Evolutionary conservation across 2,329 filamentous ascomycete genomes (phyloP), one percentile per base, ranked within the genome.

Genomic region (Niveomyces coronatus): DNA sequence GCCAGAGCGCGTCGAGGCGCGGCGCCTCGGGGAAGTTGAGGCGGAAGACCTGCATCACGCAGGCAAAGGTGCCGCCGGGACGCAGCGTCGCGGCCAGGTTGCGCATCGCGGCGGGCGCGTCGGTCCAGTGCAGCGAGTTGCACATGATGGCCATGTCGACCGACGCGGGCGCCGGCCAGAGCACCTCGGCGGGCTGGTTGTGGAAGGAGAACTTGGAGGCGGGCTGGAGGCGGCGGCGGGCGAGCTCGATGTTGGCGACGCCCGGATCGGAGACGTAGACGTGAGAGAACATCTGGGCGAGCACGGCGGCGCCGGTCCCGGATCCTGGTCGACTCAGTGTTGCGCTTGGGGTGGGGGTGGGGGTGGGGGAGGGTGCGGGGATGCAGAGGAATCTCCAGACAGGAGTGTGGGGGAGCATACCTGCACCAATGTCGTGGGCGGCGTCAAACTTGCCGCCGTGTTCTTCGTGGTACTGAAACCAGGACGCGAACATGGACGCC

Each of bases 71-170:
- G 16, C 38, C 38, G 10, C 38, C 32, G 10, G 38, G 16, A 6
- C 20, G 22, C 14, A 40, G 32, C 11, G 38, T 31, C 20, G 18
- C 24, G 9, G 38, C 38, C 9, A 40, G 16, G 32, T 40, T 40
- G 19, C 17, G 26, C 32, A 40, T 31, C 10, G 32, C 33, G 20
- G 10, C 17, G 9, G 24, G 23, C 11, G 32, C 33, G 27, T 40
- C 38, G 27, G 32, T 35, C 38, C 38, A 40, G 32, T 40, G 38
- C 27, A 40, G 38, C 32, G 32, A 26, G n/a, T 40, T 40, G 38
- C 38, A 40, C 19, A 40, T 14, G 32, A 35, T 22, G 31, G 38
- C 38, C 31, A 40, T 16, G 38, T 40, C 38, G 22, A 40, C 26
- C 13, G 27, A 20, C 5, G 27, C 5, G 9, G 32, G 18, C 11